A percentile compares a stretch with the other conserved stretches of the same genome.
Conservation (phyloP, 2,329 filamentous ascomycete genomes). For the Aspergillus costaricaensis region DNA sequence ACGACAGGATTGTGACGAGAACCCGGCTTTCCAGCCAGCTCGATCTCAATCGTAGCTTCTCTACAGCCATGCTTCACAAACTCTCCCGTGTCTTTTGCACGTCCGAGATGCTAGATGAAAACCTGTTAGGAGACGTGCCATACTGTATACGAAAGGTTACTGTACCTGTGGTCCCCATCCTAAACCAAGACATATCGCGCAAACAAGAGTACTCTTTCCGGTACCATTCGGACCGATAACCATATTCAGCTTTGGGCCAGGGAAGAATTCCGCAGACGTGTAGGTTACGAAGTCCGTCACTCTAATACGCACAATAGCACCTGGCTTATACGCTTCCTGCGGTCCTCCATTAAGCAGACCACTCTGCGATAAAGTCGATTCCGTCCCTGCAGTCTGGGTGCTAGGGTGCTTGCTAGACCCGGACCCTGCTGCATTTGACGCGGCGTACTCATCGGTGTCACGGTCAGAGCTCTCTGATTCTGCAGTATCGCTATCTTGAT, state of each 20-base stretch:
- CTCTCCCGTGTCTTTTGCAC: slow-evolving; percentile 80
- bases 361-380: not conserved
- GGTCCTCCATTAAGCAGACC: slow-evolving; percentile 15
- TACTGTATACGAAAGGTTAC: not conserved
- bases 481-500: not conserved
- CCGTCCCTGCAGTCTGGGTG: not conserved
- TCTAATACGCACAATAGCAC: slow-evolving; percentile 84
- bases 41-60: slow-evolving; percentile 83
- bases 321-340: slow-evolving; percentile 54
- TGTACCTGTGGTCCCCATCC: slow-evolving; percentile 71
- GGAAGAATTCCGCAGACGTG: slow-evolving; percentile 84
- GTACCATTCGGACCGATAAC: slow-evolving; percentile 98
- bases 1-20: slow-evolving; percentile 68
- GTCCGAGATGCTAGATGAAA: slow-evolving; percentile 66
- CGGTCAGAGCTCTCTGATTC: not conserved
- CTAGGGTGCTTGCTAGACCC: not conserved
- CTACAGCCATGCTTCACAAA: slow-evolving; percentile 89
- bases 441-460: not conserved
- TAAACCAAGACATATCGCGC: slow-evolving; percentile 90
- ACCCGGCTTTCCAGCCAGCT: slow-evolving; percentile 68
- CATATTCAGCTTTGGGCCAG: slow-evolving; percentile 95
- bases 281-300: slow-evolving; percentile 94
- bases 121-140: not conserved
- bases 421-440: not conserved
- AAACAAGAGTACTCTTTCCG: slow-evolving; percentile 95